A percentile compares a stretch with the other conserved stretches of the same genome.
These are phyloP conservation scores for Protomyces macrosporus DNA, from an alignment of 1,139 yeast species.

Conservation along the genomic window DNA sequence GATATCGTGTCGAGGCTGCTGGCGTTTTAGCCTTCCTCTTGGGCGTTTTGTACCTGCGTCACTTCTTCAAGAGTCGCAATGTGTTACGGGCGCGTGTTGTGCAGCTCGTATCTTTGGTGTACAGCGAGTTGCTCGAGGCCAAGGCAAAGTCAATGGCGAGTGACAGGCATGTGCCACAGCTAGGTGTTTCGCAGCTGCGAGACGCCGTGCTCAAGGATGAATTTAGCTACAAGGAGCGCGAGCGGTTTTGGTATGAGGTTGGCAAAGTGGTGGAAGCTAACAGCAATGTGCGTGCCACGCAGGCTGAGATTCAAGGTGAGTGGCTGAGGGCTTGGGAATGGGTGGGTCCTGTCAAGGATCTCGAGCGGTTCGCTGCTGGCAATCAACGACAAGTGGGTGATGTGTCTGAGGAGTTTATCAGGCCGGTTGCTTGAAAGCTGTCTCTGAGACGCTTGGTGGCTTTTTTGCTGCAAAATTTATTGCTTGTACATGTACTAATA, in stretches of 20 bases:
- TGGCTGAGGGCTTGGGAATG: conserved; percentile 88
- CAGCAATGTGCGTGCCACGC: conserved; percentile 54
- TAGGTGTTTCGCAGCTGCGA: conserved; percentile 58
- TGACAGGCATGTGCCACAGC: conserved; percentile 15
- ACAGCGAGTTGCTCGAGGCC: conserved; percentile 5
- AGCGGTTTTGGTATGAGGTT: conserved; percentile 60
- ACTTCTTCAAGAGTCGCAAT: conserved; percentile 15
- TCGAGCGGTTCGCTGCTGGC: conserved; percentile 1
- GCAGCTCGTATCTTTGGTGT: conserved; percentile 17
- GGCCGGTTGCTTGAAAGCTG: conserved; percentile 9
- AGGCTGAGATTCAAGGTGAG: conserved; percentile 75
- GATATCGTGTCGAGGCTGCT: conserved; percentile 36
- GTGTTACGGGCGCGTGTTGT: background rate
- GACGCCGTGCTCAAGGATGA: conserved; percentile 54
- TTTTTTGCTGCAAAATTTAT: no score
- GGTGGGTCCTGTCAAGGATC: conserved; percentile 42
- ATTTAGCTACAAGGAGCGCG: conserved; percentile 46
- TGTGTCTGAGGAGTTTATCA: conserved; percentile 15
- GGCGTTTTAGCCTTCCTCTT: conserved; percentile 22
- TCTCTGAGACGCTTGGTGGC: no score
- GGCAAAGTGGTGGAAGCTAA: conserved; percentile 58
- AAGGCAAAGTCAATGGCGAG: conserved; percentile 9
- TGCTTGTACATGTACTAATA: background rate
- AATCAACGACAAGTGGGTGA: conserved; percentile 8
- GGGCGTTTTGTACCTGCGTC: conserved; percentile 1